Conservation (phyloP, 179 eudicot genomes). For the Spinacia oleracea region DNA sequence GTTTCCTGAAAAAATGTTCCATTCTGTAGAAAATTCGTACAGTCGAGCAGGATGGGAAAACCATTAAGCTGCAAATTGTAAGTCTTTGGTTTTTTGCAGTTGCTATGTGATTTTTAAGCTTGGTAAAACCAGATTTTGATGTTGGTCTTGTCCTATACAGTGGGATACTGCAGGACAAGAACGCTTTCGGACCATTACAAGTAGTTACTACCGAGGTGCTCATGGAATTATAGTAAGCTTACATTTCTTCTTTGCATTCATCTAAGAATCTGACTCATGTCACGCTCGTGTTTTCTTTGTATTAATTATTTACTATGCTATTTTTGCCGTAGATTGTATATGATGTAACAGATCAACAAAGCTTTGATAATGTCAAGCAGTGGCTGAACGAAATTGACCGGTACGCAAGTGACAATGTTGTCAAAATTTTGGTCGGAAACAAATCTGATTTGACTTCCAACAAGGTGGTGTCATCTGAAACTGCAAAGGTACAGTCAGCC, state of each 20-base stretch:
- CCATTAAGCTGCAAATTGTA: conserved; percentile 51
- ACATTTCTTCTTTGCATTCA: conserved; percentile 1
- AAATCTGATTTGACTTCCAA: conserved; percentile 42
- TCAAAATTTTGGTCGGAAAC: conserved; percentile 46
- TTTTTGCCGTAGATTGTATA: conserved; percentile 36
- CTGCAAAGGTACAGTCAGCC: conserved; percentile 34
- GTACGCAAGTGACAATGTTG: conserved; percentile 52
- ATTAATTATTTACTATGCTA: conserved; percentile 1
- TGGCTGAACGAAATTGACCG: conserved; percentile 49
- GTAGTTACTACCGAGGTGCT: conserved; percentile 59
- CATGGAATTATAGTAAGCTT: conserved; percentile 51
- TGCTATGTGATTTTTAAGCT: not conserved
- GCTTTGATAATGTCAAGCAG: conserved; percentile 50
- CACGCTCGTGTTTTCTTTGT: not conserved
- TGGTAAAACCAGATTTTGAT: conserved; percentile 1
- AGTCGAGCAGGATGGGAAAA: conserved; percentile 48
- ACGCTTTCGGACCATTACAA: conserved; percentile 52
- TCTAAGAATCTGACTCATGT: not conserved
- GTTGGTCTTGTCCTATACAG: conserved; percentile 13
- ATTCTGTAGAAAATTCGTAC: conserved; percentile 46
- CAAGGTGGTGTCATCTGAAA: conserved; percentile 45
- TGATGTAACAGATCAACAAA: conserved; percentile 52
- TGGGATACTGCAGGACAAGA: conserved; percentile 61
- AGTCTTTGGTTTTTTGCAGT: conserved; percentile 16
- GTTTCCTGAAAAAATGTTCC: conserved; percentile 11